Evolutionary conservation across 164 flowering plant species (phyloP), one percentile per base, ranked within the genome.

Genomic region (Aristolochia californica): DNA sequence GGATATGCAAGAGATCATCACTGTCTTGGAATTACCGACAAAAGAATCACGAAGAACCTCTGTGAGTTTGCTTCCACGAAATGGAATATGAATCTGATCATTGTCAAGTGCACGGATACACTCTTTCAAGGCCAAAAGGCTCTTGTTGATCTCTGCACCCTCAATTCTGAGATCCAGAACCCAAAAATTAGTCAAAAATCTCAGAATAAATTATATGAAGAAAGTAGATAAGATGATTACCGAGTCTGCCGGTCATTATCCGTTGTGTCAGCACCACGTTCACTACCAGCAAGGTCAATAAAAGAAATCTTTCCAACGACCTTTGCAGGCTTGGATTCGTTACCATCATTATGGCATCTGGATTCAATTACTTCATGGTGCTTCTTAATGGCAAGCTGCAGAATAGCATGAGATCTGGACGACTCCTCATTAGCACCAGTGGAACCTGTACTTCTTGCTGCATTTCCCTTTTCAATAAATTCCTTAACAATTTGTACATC

Each of bases 341-440:
- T 72, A 17, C 87, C 83, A 67, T 87, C 93, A 70, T 57, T 75
- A 30, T 87, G 75, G 57, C 80, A 78, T 75, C 85, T 91, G 67
- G 81, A 59, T 45, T 83, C 97, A 64, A 83, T 85, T 55, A 81
- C 66, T 71, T 85, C 96, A 71, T 2, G 63, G 57, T 87, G 97
- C 77, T 87, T 89, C 81, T 93, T 93, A 34, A 93, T 73, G 50
- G 55, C 88, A 70, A 93, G 90, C 64, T 93, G 99, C 43, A 93
- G 72, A 60, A 93, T 93, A 65, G 97, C 99, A 80, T 93, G 99
- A 27, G 99, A 93, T 72, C 99, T 75, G 11, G 99, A 93, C 58
- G 99, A 93, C 66, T 93, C 99, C 74, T 93, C 99, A 78, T 93
- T 93, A 50, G 97, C 99, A 68, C 99, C 99, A 45, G 99, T 93